phyloP scores from a whole-genome alignment of 768 basidiomycete species.

The Tricholomella constricta region DNA sequence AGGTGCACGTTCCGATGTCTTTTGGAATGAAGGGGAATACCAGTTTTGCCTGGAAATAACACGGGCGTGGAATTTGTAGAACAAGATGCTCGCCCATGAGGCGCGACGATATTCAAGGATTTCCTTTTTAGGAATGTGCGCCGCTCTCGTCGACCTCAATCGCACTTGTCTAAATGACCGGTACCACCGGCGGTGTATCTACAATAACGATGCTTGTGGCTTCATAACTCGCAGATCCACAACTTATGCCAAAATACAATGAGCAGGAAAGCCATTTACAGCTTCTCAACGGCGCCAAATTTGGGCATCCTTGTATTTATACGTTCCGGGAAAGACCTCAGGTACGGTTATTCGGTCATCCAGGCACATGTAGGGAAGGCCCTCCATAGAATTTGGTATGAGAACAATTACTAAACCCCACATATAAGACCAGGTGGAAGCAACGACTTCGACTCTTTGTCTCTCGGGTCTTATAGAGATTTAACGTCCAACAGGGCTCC shows the following conservation, averaged over 20 bases:
- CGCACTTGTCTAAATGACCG: too few relatives aligned
- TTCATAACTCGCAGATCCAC: too few relatives aligned
- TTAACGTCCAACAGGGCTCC: too few relatives aligned
- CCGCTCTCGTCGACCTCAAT: too few relatives aligned
- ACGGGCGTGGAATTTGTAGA: not conserved
- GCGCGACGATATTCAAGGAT: not conserved
- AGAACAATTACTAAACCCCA: not conserved
- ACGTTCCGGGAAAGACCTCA: not conserved
- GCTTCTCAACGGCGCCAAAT: not conserved
- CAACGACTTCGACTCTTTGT: not conserved
- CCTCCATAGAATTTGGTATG: not conserved
- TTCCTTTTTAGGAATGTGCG: slow-evolving; percentile 11
- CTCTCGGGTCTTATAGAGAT: too few relatives aligned
- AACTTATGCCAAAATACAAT: not conserved
- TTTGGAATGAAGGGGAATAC: not conserved
- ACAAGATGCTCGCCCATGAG: not conserved
- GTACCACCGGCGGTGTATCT: too few relatives aligned
- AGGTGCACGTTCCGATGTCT: not conserved
- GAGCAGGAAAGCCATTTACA: not conserved
- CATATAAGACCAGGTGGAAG: not conserved
- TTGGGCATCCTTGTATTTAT: slow-evolving; percentile 9
- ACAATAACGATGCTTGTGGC: too few relatives aligned
- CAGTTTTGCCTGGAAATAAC: not conserved
- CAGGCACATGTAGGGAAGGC: not conserved
- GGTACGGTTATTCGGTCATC: not conserved